Conservation (phyloP, 2,329 filamentous ascomycete species). For the Colletotrichum sp. region DNA sequence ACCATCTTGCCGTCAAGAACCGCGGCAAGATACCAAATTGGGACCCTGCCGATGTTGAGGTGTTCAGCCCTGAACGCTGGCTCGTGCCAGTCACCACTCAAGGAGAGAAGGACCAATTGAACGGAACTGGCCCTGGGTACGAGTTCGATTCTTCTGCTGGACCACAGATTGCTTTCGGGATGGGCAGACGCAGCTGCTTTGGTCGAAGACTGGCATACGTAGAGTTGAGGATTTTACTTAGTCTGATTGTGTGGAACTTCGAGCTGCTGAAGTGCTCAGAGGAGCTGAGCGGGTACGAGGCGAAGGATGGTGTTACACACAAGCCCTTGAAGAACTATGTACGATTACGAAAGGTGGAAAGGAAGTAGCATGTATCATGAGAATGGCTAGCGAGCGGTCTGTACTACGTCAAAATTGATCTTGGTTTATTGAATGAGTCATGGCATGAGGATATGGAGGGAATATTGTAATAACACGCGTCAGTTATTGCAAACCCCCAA, state of each 20-base stretch:
- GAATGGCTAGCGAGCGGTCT: not conserved
- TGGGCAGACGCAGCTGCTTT: conserved; percentile 41
- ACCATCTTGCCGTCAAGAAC: conserved; percentile 21
- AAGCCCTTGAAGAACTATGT: not conserved
- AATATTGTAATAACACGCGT: accelerated
- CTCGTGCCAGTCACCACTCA: not conserved
- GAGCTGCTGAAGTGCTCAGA: not conserved
- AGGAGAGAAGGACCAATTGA: not conserved
- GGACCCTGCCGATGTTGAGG: not conserved
- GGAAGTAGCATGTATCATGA: not conserved
- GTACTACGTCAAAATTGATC: not conserved
- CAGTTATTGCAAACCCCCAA: not conserved
- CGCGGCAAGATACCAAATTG: conserved; percentile 7
- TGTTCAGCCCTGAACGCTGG: conserved; percentile 8
- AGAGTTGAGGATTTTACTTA: conserved; percentile 37
- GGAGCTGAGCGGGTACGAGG: not conserved
- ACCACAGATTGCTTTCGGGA: conserved; percentile 38
- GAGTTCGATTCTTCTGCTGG: conserved; percentile 37
- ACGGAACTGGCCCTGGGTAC: conserved; percentile 23
- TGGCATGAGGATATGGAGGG: not conserved
- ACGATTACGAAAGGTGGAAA: not conserved
- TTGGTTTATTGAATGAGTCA: not conserved
- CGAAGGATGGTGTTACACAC: not conserved
- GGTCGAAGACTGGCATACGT: conserved; percentile 40
- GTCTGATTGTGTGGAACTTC: conserved; percentile 43